Evolutionary conservation across 2,329 filamentous ascomycete genomes (phyloP).

Genomic region (Apiospora kogelbergensis): DNA sequence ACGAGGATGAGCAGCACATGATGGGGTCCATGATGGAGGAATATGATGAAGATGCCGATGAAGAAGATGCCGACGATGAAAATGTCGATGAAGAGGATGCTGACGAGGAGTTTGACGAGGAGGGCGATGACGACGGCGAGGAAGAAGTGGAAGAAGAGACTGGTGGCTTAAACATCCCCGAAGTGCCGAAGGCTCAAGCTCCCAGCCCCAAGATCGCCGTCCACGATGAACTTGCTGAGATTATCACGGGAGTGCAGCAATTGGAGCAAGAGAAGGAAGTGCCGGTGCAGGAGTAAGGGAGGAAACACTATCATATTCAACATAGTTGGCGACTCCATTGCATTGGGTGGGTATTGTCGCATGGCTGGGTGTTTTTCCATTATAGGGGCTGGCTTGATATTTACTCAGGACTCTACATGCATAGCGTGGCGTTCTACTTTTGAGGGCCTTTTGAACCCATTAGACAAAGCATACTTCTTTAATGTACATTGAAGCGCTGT

Average conservation of each 20-base stretch:
- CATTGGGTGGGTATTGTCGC: background rate
- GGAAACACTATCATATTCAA: background rate
- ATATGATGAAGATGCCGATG: constrained; percentile 28
- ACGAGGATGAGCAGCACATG: constrained; percentile 44
- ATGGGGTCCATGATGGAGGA: constrained; percentile 40
- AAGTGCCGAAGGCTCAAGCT: constrained; percentile 10
- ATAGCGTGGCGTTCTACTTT: constrained; percentile 6
- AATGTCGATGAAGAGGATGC: constrained; percentile 27
- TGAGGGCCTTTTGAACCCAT: background rate
- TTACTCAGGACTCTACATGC: background rate
- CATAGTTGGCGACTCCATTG: constrained; percentile 2
- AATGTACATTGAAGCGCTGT: background rate
- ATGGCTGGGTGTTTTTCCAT: background rate
- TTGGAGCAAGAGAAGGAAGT: constrained; percentile 44
- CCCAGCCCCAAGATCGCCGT: constrained; percentile 25
- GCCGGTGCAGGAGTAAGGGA: constrained; percentile 13
- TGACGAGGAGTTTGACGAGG: constrained; percentile 20
- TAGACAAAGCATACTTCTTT: constrained; percentile 2
- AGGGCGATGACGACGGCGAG: background rate
- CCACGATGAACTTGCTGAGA: constrained; percentile 53
- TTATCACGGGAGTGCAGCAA: constrained; percentile 60
- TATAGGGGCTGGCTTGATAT: background rate
- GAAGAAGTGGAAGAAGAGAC: constrained; percentile 19
- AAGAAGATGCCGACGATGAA: constrained; percentile 37
- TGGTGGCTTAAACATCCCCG: background rate